These are phyloP conservation scores for Globisporangium irregulare DNA, from an alignment of 352 stramenopile genomes.

Conservation along the genomic window DNA sequence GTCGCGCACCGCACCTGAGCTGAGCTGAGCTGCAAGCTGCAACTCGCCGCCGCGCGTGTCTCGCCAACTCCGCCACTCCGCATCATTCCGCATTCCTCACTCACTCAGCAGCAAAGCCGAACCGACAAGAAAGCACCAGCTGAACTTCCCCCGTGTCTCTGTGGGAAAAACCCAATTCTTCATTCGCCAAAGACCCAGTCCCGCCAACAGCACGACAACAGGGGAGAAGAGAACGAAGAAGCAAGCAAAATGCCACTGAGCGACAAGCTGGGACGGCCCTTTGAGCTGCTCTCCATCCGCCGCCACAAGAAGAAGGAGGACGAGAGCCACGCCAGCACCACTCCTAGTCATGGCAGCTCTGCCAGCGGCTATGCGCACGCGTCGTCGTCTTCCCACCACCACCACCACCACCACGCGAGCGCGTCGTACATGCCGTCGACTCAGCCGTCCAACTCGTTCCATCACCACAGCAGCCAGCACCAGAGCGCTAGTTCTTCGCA, in stretches of 20 bases:
- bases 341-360: background rate
- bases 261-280: constrained; percentile 52
- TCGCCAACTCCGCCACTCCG: background rate
- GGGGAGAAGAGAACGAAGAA: background rate
- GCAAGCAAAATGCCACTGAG: constrained; percentile 36
- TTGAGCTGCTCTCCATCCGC: constrained; percentile 64
- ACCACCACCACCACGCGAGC: constrained; percentile 10
- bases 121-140: too few species aligned
- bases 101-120: too few species aligned
- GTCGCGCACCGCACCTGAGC: background rate
- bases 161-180: too few species aligned
- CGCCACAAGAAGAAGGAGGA: constrained; percentile 60
- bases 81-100: background rate
- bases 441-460: constrained; percentile 15
- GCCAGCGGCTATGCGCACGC: constrained; percentile 1
- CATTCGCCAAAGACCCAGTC: background rate
- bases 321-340: constrained; percentile 13
- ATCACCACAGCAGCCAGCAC: constrained; percentile 18
- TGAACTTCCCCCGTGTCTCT: too few species aligned
- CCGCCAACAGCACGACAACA: background rate
- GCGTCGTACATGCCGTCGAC: constrained; percentile 8
- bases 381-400: constrained; percentile 4
- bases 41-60: background rate
- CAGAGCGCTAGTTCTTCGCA: constrained; percentile 11
- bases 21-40: background rate